Conservation (phyloP, 768 basidiomycete genomes). For the Serendipita indica region DNA sequence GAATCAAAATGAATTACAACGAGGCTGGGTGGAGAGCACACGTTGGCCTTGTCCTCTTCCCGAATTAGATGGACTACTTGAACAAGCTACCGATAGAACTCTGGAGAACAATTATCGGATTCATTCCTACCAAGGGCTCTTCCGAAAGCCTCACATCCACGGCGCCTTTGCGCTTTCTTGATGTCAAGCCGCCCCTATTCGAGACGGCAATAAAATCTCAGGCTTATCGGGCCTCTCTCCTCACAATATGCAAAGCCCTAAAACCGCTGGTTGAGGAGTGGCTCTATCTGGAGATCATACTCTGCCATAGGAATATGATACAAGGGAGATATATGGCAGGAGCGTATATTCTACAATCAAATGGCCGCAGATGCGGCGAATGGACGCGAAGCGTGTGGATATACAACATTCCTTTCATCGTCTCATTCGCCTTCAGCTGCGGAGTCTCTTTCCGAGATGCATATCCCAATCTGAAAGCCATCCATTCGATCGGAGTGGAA, state of each 20-base stretch:
- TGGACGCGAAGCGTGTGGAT: no score
- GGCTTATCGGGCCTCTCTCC: neutral
- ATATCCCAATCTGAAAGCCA: no score
- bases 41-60: neutral
- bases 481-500: no score
- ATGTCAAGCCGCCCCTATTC: neutral
- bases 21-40: neutral
- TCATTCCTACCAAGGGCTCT: neutral
- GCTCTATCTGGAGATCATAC: neutral
- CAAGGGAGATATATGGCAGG: no score
- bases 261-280: neutral
- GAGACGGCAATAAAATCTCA: neutral
- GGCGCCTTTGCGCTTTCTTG: neutral
- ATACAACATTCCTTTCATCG: no score
- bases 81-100: neutral
- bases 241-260: neutral
- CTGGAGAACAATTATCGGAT: neutral
- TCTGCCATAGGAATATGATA: no score
- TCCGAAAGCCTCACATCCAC: neutral
- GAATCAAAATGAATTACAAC: neutral
- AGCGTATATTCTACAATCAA: no score
- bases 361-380: no score
- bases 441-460: no score
- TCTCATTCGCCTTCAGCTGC: no score
- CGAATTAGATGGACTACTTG: neutral